These are phyloP conservation scores for Wickerhamomyces bovis DNA, from an alignment of 805 yeast genomes.

Conservation along the genomic window DNA sequence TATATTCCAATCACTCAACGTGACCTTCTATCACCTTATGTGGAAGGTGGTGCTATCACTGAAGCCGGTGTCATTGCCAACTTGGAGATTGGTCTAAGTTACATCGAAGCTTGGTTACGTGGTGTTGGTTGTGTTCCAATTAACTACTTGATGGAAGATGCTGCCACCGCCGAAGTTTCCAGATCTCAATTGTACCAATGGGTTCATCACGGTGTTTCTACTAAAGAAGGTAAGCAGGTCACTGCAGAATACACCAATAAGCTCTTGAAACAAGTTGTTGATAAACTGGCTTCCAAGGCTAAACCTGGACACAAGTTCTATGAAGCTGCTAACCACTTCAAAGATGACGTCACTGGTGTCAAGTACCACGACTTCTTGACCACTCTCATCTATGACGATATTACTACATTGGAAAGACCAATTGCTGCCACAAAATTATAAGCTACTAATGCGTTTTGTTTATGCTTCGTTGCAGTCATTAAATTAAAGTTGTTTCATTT, in stretches of 20 bases:
- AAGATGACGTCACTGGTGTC: constrained; percentile 67
- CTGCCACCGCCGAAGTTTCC: constrained; percentile 85
- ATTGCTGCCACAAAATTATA: not conserved
- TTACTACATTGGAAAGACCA: constrained; percentile 39
- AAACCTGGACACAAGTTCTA: constrained; percentile 60
- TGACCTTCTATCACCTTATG: constrained; percentile 58
- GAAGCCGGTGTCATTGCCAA: constrained; percentile 66
- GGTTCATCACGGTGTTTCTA: constrained; percentile 63
- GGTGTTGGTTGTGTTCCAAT: constrained; percentile 84
- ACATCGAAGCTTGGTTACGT: constrained; percentile 83
- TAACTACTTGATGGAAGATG: constrained; percentile 83
- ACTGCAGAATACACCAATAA: constrained; percentile 54
- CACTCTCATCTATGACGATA: constrained; percentile 67
- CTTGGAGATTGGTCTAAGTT: constrained; percentile 68
- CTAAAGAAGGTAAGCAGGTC: constrained; percentile 52
- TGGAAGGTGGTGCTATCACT: constrained; percentile 58
- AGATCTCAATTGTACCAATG: constrained; percentile 80
- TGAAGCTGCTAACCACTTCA: constrained; percentile 63
- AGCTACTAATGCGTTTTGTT: not conserved
- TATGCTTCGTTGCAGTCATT: too few species aligned
- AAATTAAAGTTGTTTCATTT: too few species aligned
- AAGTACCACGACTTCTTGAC: constrained; percentile 75
- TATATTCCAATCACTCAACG: constrained; percentile 44
- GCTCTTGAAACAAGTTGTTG: constrained; percentile 58
- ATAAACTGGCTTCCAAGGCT: constrained; percentile 40